phyloP scores from a whole-genome alignment of 1,139 yeast genomes.

The Taiozyma sp. region DNA sequence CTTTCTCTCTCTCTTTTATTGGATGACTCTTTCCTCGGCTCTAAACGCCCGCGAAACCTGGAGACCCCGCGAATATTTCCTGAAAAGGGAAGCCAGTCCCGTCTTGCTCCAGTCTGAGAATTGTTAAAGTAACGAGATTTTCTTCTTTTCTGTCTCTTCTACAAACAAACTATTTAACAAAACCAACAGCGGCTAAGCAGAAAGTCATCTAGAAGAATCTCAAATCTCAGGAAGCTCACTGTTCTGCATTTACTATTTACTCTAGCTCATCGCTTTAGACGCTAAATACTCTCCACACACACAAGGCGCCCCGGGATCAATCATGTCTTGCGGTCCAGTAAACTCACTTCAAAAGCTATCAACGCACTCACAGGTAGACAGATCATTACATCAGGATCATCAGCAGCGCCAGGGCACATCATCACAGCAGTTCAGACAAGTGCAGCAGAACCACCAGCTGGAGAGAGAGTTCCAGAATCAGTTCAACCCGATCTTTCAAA shows the following conservation, averaged over 20 bases:
- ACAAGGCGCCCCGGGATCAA: background rate
- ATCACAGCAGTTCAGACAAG: constrained; percentile 13
- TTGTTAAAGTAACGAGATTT: background rate
- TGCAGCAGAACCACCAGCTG: constrained; percentile 11
- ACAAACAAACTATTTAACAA: background rate
- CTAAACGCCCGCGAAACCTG: background rate
- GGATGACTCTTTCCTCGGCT: background rate
- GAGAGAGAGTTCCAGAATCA: constrained; percentile 18
- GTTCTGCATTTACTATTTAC: too few relatives aligned
- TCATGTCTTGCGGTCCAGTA: constrained; percentile 21
- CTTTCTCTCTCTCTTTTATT: too few relatives aligned
- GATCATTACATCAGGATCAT: constrained; percentile 23
- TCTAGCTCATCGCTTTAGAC: background rate
- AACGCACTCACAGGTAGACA: constrained; percentile 21
- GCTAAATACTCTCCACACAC: background rate
- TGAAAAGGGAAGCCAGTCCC: background rate
- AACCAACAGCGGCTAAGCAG: background rate
- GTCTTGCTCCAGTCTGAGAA: background rate
- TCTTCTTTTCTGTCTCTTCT: background rate
- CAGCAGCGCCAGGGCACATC: constrained; percentile 7
- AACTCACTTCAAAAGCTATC: constrained; percentile 22
- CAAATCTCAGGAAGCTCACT: too few relatives aligned
- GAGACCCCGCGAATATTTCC: background rate
- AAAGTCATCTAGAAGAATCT: too few relatives aligned
- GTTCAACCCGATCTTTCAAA: constrained; percentile 12